Base-by-base conservation (phyloP, 176 grass and related monocot species). In the Tuctoria greenei region DNA sequence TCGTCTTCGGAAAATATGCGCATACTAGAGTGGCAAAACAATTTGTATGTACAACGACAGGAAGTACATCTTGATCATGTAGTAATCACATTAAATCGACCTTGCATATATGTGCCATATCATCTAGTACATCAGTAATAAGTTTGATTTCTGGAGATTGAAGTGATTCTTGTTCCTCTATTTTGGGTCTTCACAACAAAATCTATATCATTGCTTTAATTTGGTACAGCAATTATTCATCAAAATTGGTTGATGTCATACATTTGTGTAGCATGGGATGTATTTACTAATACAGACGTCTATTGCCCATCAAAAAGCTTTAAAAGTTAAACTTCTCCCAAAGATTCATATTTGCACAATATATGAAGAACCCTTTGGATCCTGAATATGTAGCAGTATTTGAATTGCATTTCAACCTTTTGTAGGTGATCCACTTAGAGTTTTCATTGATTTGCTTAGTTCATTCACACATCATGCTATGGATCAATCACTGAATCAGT, bases 31-130 rank as follows among this genome's bases (percentile, higher is more conserved):
- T 26, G 77, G 66, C 66, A 82, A 20, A 77, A 65, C 66, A 21
- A 72, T 42, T 65, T 51, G 70, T 65, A 45, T 79, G 64, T 78
- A 78, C 58, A 47, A 47, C 13, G 14, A 46, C 69, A 81, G 65
- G 39, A 17, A 38, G 27, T 31, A 31, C 31, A 3, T 61, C 43
- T 31, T 26, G 42, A 57, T 63, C 15, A 4, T 31, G 31, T 31
- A 31, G 31, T 31, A 31, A 31, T 31, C 31, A 31, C 3, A 31
- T 31, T 31, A 31, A 31, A 31, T 31, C 31, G 31, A 31, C 31
- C 31, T 31, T 66, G 20, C 79, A n/a, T 64, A 23, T 81, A 57
- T 82, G 66, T 66, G 52, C 2, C 14, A 57, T 24, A 65, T 31
- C n/a, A 58, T 58, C 64, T 44, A 44, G 12, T 41, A 42, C 34